These are phyloP conservation scores for Aschersonia sp. DNA, from an alignment of 2,329 filamentous ascomycete species.

Conservation along the genomic window DNA sequence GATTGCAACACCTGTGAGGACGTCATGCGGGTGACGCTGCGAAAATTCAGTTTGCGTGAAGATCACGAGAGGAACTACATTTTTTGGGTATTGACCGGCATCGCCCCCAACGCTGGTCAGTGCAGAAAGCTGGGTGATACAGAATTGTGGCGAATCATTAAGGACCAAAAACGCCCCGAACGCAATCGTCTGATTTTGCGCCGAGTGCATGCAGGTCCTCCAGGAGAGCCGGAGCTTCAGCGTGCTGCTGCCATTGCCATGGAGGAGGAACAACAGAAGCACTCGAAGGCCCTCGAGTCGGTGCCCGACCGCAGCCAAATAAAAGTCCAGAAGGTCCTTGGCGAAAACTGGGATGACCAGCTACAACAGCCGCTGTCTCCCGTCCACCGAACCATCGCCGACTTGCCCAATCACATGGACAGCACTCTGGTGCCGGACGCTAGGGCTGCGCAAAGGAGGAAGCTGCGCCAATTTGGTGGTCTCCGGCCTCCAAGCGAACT, in stretches of 20 bases:
- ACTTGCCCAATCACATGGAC: slow-evolving; percentile 40
- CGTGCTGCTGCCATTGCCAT: slow-evolving; percentile 78
- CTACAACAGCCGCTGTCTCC: slow-evolving; percentile 79
- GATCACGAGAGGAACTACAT: slow-evolving; percentile 91
- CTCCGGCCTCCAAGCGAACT: slow-evolving; percentile 89
- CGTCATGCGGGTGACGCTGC: slow-evolving; percentile 75
- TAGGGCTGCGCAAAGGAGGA: slow-evolving; percentile 27
- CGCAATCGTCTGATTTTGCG: slow-evolving; percentile 80
- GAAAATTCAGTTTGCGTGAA: slow-evolving; percentile 77
- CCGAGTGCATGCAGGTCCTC: slow-evolving; percentile 84
- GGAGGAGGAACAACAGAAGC: slow-evolving; percentile 68
- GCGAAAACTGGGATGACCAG: slow-evolving; percentile 70
- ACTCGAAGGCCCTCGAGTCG: slow-evolving; percentile 45
- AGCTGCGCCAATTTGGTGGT: slow-evolving; percentile 74
- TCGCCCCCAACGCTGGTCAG: slow-evolving; percentile 67
- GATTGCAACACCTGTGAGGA: slow-evolving; percentile 86
- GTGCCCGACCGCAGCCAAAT: slow-evolving; percentile 65
- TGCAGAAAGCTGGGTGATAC: slow-evolving; percentile 74
- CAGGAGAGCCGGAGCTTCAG: slow-evolving; percentile 72
- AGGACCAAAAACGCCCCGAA: slow-evolving; percentile 71
- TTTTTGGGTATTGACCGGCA: slow-evolving; percentile 82
- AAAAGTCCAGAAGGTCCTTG: slow-evolving; percentile 80
- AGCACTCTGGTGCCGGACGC: slow-evolving; percentile 35
- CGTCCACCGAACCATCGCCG: slow-evolving; percentile 40
- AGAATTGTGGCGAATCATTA: slow-evolving; percentile 83